phyloP scores from a whole-genome alignment of 176 grass and related monocot genomes.

The Aegilops speltoides region DNA sequence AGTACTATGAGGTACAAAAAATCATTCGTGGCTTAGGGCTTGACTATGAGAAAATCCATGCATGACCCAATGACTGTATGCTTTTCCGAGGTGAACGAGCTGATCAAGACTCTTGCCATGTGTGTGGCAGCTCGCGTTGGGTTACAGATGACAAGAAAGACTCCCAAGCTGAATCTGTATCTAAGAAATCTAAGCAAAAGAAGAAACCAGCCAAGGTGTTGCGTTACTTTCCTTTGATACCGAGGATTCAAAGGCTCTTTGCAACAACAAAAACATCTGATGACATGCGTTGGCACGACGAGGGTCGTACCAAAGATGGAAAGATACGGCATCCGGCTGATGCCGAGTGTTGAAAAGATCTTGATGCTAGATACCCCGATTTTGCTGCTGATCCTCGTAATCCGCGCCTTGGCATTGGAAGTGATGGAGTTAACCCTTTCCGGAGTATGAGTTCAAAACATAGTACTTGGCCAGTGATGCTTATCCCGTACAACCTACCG shows the following conservation, averaged over 20 bases:
- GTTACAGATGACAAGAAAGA: too few relatives aligned
- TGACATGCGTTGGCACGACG: conserved; percentile 27
- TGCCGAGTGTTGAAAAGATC: background rate
- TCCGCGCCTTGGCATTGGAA: background rate
- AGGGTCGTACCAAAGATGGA: conserved; percentile 12
- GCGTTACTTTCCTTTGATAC: background rate
- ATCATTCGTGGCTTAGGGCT: conserved; percentile 1
- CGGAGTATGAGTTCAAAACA: conserved; percentile 8
- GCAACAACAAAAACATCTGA: background rate
- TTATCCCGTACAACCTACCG: background rate
- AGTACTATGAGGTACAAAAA: conserved; percentile 8
- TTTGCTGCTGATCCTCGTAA: conserved; percentile 8
- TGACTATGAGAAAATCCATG: conserved; percentile 36
- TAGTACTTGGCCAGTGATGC: background rate
- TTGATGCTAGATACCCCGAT: background rate
- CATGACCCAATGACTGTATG: conserved; percentile 27
- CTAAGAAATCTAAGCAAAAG: background rate
- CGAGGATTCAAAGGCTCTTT: conserved; percentile 23
- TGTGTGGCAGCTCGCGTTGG: background rate
- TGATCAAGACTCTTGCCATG: background rate
- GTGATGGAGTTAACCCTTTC: conserved; percentile 18
- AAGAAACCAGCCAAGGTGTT: too few relatives aligned
- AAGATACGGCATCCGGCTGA: background rate
- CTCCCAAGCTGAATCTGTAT: too few relatives aligned
- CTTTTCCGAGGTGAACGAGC: background rate